Conservation (phyloP, 306 rosid genomes). For the Rosa chinensis region DNA sequence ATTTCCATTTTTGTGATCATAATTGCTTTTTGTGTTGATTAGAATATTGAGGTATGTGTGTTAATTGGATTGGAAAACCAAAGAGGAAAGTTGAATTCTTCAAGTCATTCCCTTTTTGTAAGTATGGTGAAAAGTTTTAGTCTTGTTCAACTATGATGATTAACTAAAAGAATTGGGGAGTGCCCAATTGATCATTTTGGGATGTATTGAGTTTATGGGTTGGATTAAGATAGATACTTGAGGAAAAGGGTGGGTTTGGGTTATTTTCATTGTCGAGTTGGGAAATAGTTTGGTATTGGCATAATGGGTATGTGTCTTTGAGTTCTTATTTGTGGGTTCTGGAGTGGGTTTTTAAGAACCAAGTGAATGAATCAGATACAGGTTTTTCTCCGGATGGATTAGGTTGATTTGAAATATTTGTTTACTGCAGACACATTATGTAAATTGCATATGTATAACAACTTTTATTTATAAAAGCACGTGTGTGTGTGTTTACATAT, state of each 20-base stretch:
- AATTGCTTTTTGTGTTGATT: neutral
- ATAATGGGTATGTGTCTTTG: neutral
- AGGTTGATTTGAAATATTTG: neutral
- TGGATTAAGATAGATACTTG: conserved; percentile 1
- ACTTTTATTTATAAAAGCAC: neutral
- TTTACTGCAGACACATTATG: neutral
- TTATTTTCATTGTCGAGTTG: neutral
- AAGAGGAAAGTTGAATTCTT: neutral
- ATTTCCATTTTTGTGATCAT: neutral
- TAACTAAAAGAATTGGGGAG: neutral
- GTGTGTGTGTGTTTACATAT: neutral
- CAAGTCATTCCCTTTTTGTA: neutral
- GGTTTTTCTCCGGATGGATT: neutral
- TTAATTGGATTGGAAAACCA: neutral
- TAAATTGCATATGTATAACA: neutral
- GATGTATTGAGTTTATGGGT: neutral
- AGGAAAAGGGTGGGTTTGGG: neutral
- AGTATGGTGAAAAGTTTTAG: neutral
- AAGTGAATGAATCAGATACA: neutral
- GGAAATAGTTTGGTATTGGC: neutral
- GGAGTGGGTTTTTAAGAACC: neutral
- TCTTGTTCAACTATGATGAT: neutral
- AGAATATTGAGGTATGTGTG: neutral
- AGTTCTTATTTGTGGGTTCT: neutral
- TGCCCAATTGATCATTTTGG: neutral